Base-by-base conservation (phyloP, 1,284 basidiomycete species). In the Phellinidium pouzarii region DNA sequence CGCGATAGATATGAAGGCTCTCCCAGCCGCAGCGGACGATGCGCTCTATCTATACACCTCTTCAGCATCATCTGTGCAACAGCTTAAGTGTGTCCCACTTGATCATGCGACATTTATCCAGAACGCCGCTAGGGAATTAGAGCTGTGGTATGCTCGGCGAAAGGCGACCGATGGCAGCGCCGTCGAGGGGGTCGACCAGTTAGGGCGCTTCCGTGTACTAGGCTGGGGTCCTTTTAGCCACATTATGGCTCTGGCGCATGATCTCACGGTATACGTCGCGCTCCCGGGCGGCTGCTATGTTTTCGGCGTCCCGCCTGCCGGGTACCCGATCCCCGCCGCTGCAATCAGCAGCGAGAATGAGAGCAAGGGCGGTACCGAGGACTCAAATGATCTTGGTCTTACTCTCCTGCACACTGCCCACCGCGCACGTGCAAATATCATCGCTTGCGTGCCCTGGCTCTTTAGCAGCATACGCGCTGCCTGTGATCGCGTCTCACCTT, bases 151-250 rank as follows among this genome's bases (percentile, higher is more conserved):
- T 38, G 60, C 60, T 14, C 61, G 62, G 4, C 66, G 60, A n/a
- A n/a, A n/a, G n/a, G n/a, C n/a, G n/a, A n/a, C n/a, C n/a, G n/a
- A n/a, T n/a, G n/a, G n/a, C n/a, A n/a, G n/a, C 57, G 64, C 65
- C 23, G 29, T 59, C 12, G 53, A 62, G 22, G 52, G 58, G 12
- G 44, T 25, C 7, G 11, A 25, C 8, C 31, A 45, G 64, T 65
- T 29, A 17, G 53, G 60, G 6, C 56, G 62, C 43, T 52, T 67
- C 43, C 64, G 66, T 23, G 60, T 63, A n/a, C 60, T 70, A 8
- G 68, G 67, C 22, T 68, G 65, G 65, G 63, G 63, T 9, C 65
- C 67, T 2, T 68, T 65, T 62, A 64, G 64, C 17, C 68, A 69
- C 49, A 62, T 68, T 48, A 62, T 68, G 38, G 61, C 65, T 2